phyloP scores from a whole-genome alignment of 306 rosid species.

The Acacia melanoxylon region DNA sequence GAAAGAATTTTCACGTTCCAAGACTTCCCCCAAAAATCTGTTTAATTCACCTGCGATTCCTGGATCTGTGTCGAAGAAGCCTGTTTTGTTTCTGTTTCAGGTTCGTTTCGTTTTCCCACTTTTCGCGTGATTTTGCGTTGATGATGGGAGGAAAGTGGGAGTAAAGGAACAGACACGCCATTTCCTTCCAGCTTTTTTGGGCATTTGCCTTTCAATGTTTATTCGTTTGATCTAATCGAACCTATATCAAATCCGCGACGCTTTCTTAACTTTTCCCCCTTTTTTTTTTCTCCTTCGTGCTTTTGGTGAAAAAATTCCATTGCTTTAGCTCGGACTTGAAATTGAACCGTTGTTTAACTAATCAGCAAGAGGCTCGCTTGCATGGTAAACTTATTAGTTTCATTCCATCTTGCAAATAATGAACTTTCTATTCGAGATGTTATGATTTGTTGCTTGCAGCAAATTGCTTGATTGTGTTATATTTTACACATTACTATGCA shows the following conservation, averaged over 20 bases:
- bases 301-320: not conserved
- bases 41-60: slow-evolving; percentile 15
- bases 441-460: not conserved
- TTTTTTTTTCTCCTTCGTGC: not conserved
- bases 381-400: not conserved
- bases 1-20: not conserved
- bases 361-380: not conserved
- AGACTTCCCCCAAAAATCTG: slow-evolving; percentile 12
- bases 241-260: not conserved
- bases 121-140: not conserved
- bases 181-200: not conserved
- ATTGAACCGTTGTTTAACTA: not conserved
- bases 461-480: not conserved
- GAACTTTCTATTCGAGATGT: not conserved
- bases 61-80: slow-evolving; percentile 17
- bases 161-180: not conserved
- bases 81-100: slow-evolving; percentile 16
- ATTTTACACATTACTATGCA: not conserved
- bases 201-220: not conserved
- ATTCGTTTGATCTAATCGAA: not conserved
- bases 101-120: not conserved
- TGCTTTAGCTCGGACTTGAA: not conserved
- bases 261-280: not conserved
- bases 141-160: not conserved
- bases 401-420: not conserved